A percentile compares a stretch with the other conserved stretches of the same genome.
These are phyloP conservation scores for Sporisorium graminicola DNA, from an alignment of 1,284 basidiomycete genomes.

Conservation along the genomic window DNA sequence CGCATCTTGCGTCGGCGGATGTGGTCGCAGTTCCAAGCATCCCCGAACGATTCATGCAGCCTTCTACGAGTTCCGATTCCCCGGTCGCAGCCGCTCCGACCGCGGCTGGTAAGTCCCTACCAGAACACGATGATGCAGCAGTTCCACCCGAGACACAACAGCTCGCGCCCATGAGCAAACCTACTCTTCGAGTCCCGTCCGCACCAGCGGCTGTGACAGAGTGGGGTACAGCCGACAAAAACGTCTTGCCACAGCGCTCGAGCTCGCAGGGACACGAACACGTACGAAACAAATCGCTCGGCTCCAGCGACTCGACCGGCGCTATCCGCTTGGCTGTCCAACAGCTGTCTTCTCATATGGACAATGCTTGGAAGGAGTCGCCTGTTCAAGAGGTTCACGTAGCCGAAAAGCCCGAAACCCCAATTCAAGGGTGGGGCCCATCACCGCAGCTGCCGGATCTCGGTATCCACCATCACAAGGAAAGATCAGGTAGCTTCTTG, in stretches of 20 bases:
- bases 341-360: constrained; percentile 57
- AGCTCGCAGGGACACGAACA: constrained; percentile 43
- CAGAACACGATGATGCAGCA: background rate
- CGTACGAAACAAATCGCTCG: constrained; percentile 30
- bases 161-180: constrained; percentile 15
- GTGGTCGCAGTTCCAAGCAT: constrained; percentile 37
- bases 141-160: constrained; percentile 4
- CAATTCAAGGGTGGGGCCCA: constrained; percentile 48
- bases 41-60: constrained; percentile 35
- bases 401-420: constrained; percentile 4
- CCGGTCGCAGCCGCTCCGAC: background rate
- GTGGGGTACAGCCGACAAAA: constrained; percentile 11
- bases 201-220: constrained; percentile 37
- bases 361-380: constrained; percentile 48
- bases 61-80: constrained; percentile 19
- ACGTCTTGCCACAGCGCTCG: constrained; percentile 39
- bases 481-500: constrained; percentile 54
- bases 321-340: constrained; percentile 46
- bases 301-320: constrained; percentile 25
- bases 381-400: constrained; percentile 23
- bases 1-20: constrained; percentile 27
- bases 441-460: constrained; percentile 53
- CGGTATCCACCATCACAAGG: constrained; percentile 35
- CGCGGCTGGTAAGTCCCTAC: background rate
- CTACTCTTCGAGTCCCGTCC: constrained; percentile 31